phyloP scores from a whole-genome alignment of 345 rosid genomes.

The Isatis tinctoria region DNA sequence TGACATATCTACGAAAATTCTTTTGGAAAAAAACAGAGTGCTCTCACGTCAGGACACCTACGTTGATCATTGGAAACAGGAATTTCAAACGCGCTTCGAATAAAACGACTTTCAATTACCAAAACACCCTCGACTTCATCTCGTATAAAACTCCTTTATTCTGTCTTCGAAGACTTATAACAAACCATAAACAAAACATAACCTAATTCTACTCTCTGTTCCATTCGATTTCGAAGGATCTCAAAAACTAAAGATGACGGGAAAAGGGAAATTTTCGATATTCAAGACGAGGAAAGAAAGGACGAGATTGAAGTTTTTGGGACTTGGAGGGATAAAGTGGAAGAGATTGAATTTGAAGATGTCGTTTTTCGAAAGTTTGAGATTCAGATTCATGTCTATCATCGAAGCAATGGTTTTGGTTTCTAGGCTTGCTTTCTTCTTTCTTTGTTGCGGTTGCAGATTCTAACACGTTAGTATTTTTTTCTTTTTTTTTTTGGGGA shows the following conservation, averaged over 20 bases:
- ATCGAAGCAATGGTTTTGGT: conserved; percentile 28
- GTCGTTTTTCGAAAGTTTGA: conserved; percentile 24
- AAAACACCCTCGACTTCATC: not conserved
- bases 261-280: not conserved
- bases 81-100: conserved; percentile 16
- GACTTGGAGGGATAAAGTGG: conserved; percentile 20
- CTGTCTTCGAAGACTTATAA: not conserved
- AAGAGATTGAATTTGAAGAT: conserved; percentile 29
- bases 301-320: conserved; percentile 25
- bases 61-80: conserved; percentile 3
- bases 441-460: conserved; percentile 25
- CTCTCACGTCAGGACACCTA: conserved; percentile 26
- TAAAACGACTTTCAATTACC: not conserved
- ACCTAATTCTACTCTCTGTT: not conserved
- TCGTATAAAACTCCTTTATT: not conserved
- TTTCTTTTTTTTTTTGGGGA: not conserved
- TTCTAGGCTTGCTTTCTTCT: conserved; percentile 27
- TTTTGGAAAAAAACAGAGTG: conserved; percentile 13
- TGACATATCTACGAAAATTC: not conserved
- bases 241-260: not conserved
- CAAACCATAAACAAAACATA: not conserved
- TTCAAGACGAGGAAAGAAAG: conserved; percentile 27
- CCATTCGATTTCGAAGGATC: not conserved
- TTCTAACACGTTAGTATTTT: conserved; percentile 1
- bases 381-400: conserved; percentile 13